Conservation (phyloP, 352 stramenopile species). For the Aphanomyces astaci region DNA sequence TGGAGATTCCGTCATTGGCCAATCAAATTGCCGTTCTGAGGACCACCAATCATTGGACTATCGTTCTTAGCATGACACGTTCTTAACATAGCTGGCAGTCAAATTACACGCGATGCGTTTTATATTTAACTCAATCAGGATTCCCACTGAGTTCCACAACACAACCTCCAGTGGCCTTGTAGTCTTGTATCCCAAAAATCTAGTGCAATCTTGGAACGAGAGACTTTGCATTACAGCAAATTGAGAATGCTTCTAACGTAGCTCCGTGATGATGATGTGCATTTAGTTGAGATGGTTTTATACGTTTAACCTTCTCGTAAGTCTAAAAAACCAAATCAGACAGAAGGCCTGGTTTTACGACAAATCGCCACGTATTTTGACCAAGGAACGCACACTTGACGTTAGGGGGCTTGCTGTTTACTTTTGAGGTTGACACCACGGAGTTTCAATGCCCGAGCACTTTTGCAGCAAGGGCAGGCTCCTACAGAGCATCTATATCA, state of each 20-base stretch:
- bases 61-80: too few species aligned
- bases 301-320: not conserved
- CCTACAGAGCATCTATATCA: conserved; percentile 7
- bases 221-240: too few species aligned
- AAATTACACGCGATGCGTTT: not conserved
- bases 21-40: not conserved
- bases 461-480: conserved; percentile 16
- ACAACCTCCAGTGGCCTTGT: not conserved
- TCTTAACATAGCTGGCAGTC: too few species aligned
- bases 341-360: too few species aligned
- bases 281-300: not conserved
- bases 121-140: not conserved
- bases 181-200: too few species aligned
- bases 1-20: not conserved
- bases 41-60: not conserved
- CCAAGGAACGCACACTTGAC: too few species aligned
- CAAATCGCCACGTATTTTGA: too few species aligned
- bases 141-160: too few species aligned
- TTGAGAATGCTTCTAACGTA: too few species aligned
- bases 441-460: conserved; percentile 8
- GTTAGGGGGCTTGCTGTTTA: not conserved
- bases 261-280: too few species aligned
- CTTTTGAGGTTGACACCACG: not conserved
- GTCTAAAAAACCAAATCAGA: not conserved
- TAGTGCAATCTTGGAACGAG: too few species aligned